A percentile compares a stretch with the other conserved stretches of the same genome.
phyloP scores from a whole-genome alignment of 2,329 filamentous ascomycete species.

The Cryphonectria japonica region DNA sequence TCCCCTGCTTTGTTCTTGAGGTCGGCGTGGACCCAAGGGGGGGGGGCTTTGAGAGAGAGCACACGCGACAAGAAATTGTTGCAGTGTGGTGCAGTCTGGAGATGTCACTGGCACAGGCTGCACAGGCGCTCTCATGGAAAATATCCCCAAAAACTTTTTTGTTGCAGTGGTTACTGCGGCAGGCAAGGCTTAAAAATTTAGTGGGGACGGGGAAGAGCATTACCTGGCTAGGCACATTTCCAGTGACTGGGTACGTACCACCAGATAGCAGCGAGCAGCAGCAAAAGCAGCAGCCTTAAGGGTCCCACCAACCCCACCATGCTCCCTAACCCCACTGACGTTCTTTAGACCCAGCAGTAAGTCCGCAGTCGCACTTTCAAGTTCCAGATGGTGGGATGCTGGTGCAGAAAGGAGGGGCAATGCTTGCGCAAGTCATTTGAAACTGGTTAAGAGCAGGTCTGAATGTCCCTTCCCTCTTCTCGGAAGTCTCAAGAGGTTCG shows the following conservation, averaged over 20 bases:
- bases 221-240: neutral
- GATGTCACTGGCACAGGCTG: constrained; percentile 6
- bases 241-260: neutral
- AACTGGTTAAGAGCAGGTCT: neutral
- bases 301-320: constrained; percentile 6
- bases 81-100: constrained; percentile 11
- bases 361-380: constrained; percentile 1
- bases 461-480: neutral
- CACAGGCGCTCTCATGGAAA: neutral
- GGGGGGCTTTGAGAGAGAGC: constrained; percentile 14
- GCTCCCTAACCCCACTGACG: constrained; percentile 6
- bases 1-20: constrained; percentile 11
- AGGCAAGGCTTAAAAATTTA: constrained; percentile 2
- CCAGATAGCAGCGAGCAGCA: neutral
- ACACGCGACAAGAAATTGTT: constrained; percentile 14
- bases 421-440: neutral
- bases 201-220: neutral
- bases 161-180: neutral
- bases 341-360: neutral
- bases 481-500: neutral
- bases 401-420: constrained; percentile 14
- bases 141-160: constrained; percentile 31
- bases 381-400: constrained; percentile 7
- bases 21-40: constrained; percentile 16
- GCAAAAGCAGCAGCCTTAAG: neutral